phyloP scores from a whole-genome alignment of 345 rosid species.

The Populus nigra region DNA sequence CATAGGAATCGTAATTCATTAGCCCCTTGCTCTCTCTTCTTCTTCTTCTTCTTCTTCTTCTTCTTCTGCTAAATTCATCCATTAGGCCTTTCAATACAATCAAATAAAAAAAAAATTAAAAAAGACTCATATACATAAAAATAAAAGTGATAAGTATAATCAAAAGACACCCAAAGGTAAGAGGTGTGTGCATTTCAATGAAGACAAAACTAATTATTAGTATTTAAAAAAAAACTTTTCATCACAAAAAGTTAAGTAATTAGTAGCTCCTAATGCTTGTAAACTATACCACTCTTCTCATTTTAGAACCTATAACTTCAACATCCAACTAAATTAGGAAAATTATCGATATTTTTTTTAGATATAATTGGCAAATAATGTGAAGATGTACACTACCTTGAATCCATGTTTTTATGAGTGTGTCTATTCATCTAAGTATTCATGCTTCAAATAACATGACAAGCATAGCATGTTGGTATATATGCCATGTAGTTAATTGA shows the following conservation, averaged over 20 bases:
- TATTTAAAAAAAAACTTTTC: slow-evolving; percentile 51
- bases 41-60: too few relatives aligned
- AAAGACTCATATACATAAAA: not conserved
- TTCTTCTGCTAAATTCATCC: too few relatives aligned
- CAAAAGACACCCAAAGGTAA: slow-evolving; percentile 5
- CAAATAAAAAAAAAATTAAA: too few relatives aligned
- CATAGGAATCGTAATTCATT: too few relatives aligned
- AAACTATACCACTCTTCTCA: slow-evolving; percentile 91
- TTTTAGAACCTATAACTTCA: slow-evolving; percentile 45
- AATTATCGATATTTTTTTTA: not conserved
- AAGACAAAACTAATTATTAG: slow-evolving; percentile 7
- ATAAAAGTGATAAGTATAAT: not conserved
- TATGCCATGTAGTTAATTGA: too few relatives aligned
- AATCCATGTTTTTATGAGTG: slow-evolving; percentile 33
- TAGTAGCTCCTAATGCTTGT: slow-evolving; percentile 91
- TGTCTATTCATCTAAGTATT: slow-evolving; percentile 64
- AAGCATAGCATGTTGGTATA: not conserved
- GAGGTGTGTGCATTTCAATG: not conserved
- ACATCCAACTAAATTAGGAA: slow-evolving; percentile 21
- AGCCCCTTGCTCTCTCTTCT: too few relatives aligned
- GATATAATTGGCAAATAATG: slow-evolving; percentile 15
- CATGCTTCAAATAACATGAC: slow-evolving; percentile 87
- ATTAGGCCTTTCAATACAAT: too few relatives aligned
- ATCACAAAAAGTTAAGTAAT: slow-evolving; percentile 69
- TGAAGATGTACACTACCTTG: slow-evolving; percentile 40